A percentile compares a stretch with the other conserved stretches of the same genome.
Conservation (phyloP, 1,139 yeast species). For the Tardiomyces blankii region DNA sequence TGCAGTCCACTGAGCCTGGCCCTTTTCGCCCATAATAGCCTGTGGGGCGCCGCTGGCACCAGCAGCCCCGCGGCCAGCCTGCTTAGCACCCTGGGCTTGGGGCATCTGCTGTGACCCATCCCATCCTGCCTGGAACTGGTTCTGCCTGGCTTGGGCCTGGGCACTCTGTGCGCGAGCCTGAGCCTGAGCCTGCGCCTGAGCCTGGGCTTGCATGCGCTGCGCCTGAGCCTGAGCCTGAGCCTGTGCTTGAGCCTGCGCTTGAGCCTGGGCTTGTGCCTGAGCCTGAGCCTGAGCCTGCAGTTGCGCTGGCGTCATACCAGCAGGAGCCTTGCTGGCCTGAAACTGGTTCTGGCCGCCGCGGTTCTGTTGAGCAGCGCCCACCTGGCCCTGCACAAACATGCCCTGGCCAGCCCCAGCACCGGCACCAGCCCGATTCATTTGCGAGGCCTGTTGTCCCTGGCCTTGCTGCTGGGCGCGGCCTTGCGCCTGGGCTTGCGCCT, state of each 20-base stretch:
- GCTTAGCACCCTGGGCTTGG: neutral
- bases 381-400: no score
- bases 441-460: no score
- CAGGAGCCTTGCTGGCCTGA: neutral
- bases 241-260: constrained; percentile 9
- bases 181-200: neutral
- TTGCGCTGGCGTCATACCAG: neutral
- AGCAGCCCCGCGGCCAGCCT: no score
- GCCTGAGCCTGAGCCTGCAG: constrained; percentile 2
- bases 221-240: constrained; percentile 6
- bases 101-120: neutral
- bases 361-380: no score
- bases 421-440: no score
- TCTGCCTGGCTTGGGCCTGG: neutral
- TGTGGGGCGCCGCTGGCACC: neutral
- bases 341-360: no score
- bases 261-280: constrained; percentile 5
- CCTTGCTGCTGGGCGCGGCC: no score
- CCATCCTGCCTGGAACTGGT: neutral
- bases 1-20: neutral
- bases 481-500: neutral
- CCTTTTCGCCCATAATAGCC: neutral
- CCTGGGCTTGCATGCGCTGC: neutral
- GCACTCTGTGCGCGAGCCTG: no score
- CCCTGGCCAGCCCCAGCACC: no score